These are phyloP conservation scores for Laetiporus sulphureus DNA, from an alignment of 1,284 basidiomycete species.

Conservation along the genomic window DNA sequence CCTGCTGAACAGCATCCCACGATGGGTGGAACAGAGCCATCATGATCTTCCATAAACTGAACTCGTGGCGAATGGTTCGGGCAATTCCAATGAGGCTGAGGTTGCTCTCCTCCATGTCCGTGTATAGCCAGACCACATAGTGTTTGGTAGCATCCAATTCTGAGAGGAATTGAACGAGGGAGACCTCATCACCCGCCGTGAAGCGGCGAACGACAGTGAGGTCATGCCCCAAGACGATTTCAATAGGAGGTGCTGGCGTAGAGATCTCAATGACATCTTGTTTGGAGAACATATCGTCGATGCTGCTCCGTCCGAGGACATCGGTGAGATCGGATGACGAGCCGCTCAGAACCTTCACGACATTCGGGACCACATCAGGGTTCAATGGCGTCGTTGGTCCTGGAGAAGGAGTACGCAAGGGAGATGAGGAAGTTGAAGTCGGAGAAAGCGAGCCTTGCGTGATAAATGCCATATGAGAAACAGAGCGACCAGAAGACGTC, in stretches of 20 bases:
- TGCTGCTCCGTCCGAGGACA: too few species aligned
- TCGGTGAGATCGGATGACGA: too few species aligned
- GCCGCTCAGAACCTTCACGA: too few species aligned
- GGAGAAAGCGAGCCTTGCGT: conserved; percentile 1
- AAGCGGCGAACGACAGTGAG: conserved; percentile 8
- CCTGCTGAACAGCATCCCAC: conserved; percentile 5
- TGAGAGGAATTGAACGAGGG: conserved; percentile 8
- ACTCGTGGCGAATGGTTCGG: conserved; percentile 15
- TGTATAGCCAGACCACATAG: conserved; percentile 10
- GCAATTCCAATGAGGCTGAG: conserved; percentile 8
- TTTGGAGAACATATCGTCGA: too few species aligned
- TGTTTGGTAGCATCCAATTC: conserved; percentile 3
- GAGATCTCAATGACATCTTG: too few species aligned
- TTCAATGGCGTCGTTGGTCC: not conserved
- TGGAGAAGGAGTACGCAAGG: not conserved
- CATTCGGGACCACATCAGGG: not conserved
- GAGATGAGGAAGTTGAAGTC: not conserved
- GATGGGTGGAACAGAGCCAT: conserved; percentile 10
- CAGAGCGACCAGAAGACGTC: not conserved
- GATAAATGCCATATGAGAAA: conserved; percentile 6
- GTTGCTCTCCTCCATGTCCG: conserved; percentile 5
- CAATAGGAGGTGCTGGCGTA: too few species aligned
- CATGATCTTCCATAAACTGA: conserved; percentile 11
- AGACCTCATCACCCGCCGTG: conserved; percentile 8
- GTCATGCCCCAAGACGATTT: too few species aligned